Base-by-base conservation (phyloP, 306 rosid genomes). In the Ammopiptanthus mongolicus region DNA sequence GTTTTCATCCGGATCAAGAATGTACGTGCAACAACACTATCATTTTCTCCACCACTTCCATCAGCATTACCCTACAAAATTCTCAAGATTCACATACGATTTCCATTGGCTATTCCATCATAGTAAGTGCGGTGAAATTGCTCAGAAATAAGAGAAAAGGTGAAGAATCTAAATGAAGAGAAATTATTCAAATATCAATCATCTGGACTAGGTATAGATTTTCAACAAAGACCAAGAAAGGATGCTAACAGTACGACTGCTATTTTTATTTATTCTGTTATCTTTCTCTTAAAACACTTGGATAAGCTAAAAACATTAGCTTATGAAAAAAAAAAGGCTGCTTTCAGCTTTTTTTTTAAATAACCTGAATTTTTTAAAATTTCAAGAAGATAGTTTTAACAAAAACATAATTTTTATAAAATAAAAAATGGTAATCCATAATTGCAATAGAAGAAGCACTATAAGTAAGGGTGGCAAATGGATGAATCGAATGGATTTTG, bases 1-100 rank as follows among this genome's bases (percentile, higher is more conserved):
- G 99, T 85, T 81, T 89, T 96, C 87, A 88, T 76, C 76, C 96
- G 87, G 69, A 96, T 87, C 85, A 90, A 88, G 85, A 87, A 96
- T 17, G 99, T 96, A 1, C 90, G 97, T 7, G 98, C 92, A 65
- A 89, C 89, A 7, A 86, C 91, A 47, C 74, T 75, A 61, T 77
- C 87, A 14, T 57, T 77, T 68, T 71, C 79, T 44, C 79, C 88
- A 47, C 81, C 88, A 76, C 73, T 84, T 33, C 85, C 92, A 60
- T 87, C 91, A 53, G 74, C 77, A 55, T 89, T 89, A 11, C 86
- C 92, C 96, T 96, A 73, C 81, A 85, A 79, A 80, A 46, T 39
- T 46, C 11, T 65, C 85, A 72, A 60, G 34, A 76, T 65, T 77
- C 17, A 25, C 14, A 34, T 8, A 28, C 2, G 11, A 2, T 66